These are phyloP conservation scores for Rhodotorula sp. DNA, from an alignment of 1,284 basidiomycete species.

Conservation along the genomic window DNA sequence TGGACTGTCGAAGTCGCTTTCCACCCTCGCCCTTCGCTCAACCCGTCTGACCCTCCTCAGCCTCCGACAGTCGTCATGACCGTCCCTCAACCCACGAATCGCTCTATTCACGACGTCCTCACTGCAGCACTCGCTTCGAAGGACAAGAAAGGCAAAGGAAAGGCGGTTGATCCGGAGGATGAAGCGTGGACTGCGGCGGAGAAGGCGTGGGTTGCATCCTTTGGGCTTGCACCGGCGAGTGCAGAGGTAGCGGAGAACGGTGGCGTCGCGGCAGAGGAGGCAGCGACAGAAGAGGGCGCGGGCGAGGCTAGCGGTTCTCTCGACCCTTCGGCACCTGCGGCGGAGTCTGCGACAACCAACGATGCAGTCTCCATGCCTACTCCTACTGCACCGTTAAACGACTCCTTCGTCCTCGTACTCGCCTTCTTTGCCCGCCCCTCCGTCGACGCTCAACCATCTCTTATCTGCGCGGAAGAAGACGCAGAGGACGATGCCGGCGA, in stretches of 20 bases:
- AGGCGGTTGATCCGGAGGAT: conserved; percentile 22
- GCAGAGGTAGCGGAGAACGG: too few species aligned
- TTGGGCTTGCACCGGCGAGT: neutral
- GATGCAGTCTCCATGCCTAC: neutral
- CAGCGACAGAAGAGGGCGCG: neutral
- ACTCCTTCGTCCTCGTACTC: conserved; percentile 32
- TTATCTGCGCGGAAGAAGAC: neutral
- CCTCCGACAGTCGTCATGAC: conserved; percentile 11
- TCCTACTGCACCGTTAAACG: neutral
- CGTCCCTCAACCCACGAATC: conserved; percentile 13
- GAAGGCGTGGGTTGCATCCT: conserved; percentile 22
- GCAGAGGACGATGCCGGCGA: neutral
- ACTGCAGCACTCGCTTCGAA: conserved; percentile 1
- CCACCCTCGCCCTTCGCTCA: conserved; percentile 16
- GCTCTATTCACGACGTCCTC: conserved; percentile 11
- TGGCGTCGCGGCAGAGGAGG: neutral
- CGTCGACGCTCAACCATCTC: neutral
- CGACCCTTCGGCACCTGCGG: neutral
- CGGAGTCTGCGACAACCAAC: neutral
- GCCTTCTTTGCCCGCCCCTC: conserved; percentile 15
- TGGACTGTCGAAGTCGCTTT: conserved; percentile 35
- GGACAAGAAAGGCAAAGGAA: conserved; percentile 36
- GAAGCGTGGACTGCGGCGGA: conserved; percentile 12
- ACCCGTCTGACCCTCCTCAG: neutral
- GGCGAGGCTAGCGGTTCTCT: neutral